Base-by-base conservation (phyloP, 805 yeast species). In the Sugiyamaella marilandica region DNA sequence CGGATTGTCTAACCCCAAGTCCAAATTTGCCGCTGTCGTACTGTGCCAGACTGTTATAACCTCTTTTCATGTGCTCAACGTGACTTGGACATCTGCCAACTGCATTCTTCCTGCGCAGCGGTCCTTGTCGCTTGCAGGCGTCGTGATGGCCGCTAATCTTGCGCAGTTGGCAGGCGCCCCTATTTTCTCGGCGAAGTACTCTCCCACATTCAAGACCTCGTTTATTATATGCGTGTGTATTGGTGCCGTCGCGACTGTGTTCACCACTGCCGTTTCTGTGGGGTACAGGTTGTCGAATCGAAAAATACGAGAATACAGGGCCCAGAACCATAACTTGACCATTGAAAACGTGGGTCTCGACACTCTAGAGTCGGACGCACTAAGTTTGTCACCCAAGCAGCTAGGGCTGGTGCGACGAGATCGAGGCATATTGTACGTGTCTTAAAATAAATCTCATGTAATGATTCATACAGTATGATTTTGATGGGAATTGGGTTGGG, bases 21-120 rank as follows among this genome's bases (percentile, higher is more conserved):
- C 36, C 4, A 52, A 52, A 45, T 52, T 48, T 33, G 55, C 52
- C 16, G 55, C 41, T 2, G 33, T 52, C 4, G 55, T 52, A 3
- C 49, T 52, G 10, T 41, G 54, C 21, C 52, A 52, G 34, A 48
- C 37, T 31, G 41, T 43, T 4, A 29, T 47, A 21, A 24, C 26
- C n/a, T 52, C 55, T 2, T 52, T 52, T 41, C 55, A 52, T 21
- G 45, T 49, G 18, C 35, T 52, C n/a, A 52, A 52, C 24, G 45
- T 52, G 10, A 31, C 55, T 4, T 52, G 55, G 55, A 52, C 55
- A 2, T 52, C 55, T 18, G 55, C 55, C 19, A 52, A 52, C 45
- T 52, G 55, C 34, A 41, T 52, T 18, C 35, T 52, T 9, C 55
- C 55, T n/a, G 55, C 49, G 18, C 55, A 52, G 35, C 16, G 55